A percentile compares a stretch with the other conserved stretches of the same genome.
Conservation (phyloP, 108 stramenopile species). For the Ochromonas danica region DNA sequence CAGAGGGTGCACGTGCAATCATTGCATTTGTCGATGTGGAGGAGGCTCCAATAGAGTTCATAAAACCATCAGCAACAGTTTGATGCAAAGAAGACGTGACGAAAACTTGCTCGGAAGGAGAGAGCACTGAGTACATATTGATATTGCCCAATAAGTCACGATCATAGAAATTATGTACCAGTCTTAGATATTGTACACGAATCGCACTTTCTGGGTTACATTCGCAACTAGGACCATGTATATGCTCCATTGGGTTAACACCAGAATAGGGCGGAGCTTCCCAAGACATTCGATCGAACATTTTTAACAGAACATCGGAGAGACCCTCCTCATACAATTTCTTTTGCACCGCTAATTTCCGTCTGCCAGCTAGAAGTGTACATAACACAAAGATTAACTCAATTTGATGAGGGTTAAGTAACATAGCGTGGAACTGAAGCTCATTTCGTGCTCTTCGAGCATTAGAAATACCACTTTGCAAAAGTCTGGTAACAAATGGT, state of each 20-base stretch:
- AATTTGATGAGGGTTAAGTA: conserved; percentile 69
- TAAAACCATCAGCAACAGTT: background rate
- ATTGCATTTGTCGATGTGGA: background rate
- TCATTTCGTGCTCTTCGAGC: conserved; percentile 47
- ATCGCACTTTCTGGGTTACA: conserved; percentile 80
- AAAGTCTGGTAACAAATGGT: background rate
- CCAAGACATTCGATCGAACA: conserved; percentile 75
- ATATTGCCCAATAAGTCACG: conserved; percentile 56
- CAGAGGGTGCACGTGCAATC: background rate
- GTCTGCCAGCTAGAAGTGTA: conserved; percentile 70
- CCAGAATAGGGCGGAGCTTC: conserved; percentile 34
- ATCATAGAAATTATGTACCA: conserved; percentile 82
- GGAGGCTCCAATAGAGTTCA: background rate
- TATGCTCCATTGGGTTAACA: conserved; percentile 35
- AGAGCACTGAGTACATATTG: background rate
- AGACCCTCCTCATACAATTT: conserved; percentile 57
- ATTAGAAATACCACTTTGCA: background rate
- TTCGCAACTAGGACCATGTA: conserved; percentile 63
- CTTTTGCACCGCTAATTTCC: conserved; percentile 69
- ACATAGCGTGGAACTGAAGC: conserved; percentile 66
- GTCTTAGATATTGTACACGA: conserved; percentile 75
- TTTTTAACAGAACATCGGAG: conserved; percentile 62
- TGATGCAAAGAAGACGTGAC: conserved; percentile 2
- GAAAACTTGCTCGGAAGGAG: background rate
- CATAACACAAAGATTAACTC: conserved; percentile 79